Evolutionary conservation across 2,329 filamentous ascomycete species (phyloP).

Genomic region (Lecanicillium sp.): DNA sequence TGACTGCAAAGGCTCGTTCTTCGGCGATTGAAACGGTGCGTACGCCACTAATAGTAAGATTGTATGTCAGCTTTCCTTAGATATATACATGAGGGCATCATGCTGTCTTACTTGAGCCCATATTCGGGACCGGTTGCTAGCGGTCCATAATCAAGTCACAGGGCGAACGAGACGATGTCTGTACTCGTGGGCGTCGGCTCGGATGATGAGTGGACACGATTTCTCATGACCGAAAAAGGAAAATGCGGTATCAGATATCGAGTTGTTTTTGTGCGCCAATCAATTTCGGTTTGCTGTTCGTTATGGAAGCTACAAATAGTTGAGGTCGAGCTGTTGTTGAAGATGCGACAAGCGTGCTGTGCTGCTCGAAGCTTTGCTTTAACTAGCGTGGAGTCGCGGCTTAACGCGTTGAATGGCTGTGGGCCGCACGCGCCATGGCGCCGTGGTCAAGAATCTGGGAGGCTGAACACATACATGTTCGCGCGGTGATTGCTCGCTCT

Average conservation of each 20-base stretch:
- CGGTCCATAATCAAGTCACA: slow-evolving; percentile 26
- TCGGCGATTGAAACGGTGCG: slow-evolving; percentile 7
- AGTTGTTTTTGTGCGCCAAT: no score
- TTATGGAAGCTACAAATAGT: background rate
- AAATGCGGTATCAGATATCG: no score
- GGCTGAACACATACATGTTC: no score
- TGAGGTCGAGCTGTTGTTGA: background rate
- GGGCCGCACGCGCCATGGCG: background rate
- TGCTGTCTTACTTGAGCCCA: slow-evolving; percentile 23
- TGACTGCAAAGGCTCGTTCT: background rate
- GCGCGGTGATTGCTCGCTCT: no score
- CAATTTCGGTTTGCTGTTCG: no score
- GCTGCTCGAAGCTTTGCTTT: no score
- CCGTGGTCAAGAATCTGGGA: background rate
- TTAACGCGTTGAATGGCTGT: slow-evolving; percentile 3
- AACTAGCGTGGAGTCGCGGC: background rate
- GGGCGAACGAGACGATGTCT: slow-evolving; percentile 3
- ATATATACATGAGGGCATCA: background rate
- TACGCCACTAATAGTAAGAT: slow-evolving; percentile 18
- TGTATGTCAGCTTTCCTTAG: background rate
- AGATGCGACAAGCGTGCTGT: no score
- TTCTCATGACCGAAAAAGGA: background rate
- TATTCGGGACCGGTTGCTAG: slow-evolving; percentile 22
- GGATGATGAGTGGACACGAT: background rate
- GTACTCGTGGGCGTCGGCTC: background rate